These are phyloP conservation scores for Penicillium sp. DNA, from an alignment of 2,329 filamentous ascomycete species.

Conservation along the genomic window DNA sequence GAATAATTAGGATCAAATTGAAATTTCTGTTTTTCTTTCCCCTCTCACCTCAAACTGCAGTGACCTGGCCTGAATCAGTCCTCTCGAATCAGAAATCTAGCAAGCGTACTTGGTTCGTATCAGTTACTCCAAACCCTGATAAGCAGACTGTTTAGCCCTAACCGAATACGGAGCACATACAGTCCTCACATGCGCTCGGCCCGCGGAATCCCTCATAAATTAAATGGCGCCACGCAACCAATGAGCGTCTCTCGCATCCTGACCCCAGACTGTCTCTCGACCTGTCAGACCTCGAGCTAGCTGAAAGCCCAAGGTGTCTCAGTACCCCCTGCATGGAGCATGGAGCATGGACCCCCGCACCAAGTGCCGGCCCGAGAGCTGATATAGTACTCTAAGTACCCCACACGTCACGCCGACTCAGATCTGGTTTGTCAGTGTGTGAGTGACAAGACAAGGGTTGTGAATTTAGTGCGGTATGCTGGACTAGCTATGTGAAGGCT, in stretches of 20 bases:
- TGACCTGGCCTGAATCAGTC: no score
- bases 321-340: background rate
- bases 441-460: no score
- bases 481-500: no score
- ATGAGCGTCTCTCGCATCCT: background rate
- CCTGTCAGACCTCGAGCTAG: no score
- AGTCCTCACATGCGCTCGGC: background rate
- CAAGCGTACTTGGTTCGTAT: no score
- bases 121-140: no score
- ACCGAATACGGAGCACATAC: no score
- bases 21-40: background rate
- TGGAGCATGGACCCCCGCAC: background rate
- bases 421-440: background rate
- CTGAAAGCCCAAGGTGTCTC: background rate
- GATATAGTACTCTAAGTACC: background rate
- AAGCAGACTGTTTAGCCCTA: no score
- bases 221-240: background rate
- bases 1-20: no score
- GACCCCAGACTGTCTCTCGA: background rate
- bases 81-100: no score
- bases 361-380: background rate
- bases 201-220: background rate
- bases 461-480: no score
- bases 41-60: no score
- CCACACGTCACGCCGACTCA: background rate